These are phyloP conservation scores for Erigeron canadensis DNA, from an alignment of 129 eudicot species.

Conservation along the genomic window DNA sequence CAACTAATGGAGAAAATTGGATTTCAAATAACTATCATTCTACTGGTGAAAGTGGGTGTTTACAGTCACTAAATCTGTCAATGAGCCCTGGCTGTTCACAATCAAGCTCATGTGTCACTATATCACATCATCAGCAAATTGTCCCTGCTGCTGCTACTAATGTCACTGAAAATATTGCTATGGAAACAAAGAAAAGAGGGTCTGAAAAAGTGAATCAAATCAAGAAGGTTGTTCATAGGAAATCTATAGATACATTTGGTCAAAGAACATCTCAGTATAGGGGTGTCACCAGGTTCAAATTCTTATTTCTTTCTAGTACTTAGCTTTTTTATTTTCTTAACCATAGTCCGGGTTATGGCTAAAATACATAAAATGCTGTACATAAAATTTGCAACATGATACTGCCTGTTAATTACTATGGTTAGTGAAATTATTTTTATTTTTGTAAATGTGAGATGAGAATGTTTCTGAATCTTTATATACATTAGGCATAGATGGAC, in stretches of 20 bases:
- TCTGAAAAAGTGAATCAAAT: conserved; percentile 60
- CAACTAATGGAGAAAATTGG: conserved; percentile 52
- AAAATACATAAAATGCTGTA: too few species aligned
- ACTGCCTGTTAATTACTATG: too few species aligned
- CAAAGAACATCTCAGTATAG: conserved; percentile 96
- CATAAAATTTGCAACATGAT: too few species aligned
- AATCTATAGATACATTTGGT: conserved; percentile 91
- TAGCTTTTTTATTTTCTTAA: too few species aligned
- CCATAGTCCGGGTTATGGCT: too few species aligned
- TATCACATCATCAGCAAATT: conserved; percentile 50
- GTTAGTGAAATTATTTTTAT: background rate
- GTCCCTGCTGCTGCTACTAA: conserved; percentile 45
- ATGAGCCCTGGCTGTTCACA: conserved; percentile 83
- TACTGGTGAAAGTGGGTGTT: conserved; percentile 35
- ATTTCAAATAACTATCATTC: conserved; percentile 43
- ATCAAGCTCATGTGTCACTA: conserved; percentile 60
- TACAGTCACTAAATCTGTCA: conserved; percentile 77
- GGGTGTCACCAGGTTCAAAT: conserved; percentile 81
- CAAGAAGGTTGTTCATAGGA: conserved; percentile 82
- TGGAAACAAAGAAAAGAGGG: conserved; percentile 81
- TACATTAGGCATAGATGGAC: conserved; percentile 85
- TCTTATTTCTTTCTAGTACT: background rate
- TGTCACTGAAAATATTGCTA: conserved; percentile 46
- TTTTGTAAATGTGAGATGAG: background rate
- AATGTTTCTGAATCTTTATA: conserved; percentile 9